Base-by-base conservation (phyloP, 2,329 filamentous ascomycete species). In the Didymosphaeria variabile region DNA sequence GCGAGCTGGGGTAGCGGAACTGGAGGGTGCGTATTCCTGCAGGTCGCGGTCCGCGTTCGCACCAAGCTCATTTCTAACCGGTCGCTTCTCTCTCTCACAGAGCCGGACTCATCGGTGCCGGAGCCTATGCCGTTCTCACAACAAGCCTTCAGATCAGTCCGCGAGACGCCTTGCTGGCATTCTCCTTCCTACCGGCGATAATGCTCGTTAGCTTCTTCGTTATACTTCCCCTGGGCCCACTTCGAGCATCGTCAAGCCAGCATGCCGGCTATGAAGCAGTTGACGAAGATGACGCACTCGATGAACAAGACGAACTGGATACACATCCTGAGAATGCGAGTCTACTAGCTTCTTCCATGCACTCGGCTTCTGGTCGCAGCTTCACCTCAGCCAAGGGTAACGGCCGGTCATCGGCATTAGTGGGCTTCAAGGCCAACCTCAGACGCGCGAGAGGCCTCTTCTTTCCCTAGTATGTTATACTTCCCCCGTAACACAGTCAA, bases 1-100 rank as follows among this genome's bases (percentile, higher is more conserved):
- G 94, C 94, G 0, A 90, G 92, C 38, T 99, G 95, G 95, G 91
- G 93, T 0, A 94, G 91, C 65, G 94, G 94, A 0, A 97, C 94
- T 0, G 94, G 94, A 1, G 94, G 91, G 52, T 55, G 17, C 45
- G 52, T 32, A 15, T 12, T 44, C 19, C 23, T 19, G 9, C n/a
- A 8, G 8, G 8, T 45, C 19, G 42, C 21, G 42, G 15, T 46
- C 12, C 12, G 32, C 40, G 10, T 13, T 45, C 10, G 29, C 17
- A 26, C 19, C 15, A 34, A 13, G 23, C 19, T 32, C 5, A 21
- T 6, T 29, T 26, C 52, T 55, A 45, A 55, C 26, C 5, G 9
- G 17, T 23, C 2, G 2, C 19, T 29, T 23, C 17, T 34, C 26
- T 34, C 26, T 21, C 15, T 9, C 32, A 21, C 32, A 55, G 52